A percentile compares a stretch with the other conserved stretches of the same genome.
Conservation (phyloP, 2,329 filamentous ascomycete genomes). For the Beauveria varroae region DNA sequence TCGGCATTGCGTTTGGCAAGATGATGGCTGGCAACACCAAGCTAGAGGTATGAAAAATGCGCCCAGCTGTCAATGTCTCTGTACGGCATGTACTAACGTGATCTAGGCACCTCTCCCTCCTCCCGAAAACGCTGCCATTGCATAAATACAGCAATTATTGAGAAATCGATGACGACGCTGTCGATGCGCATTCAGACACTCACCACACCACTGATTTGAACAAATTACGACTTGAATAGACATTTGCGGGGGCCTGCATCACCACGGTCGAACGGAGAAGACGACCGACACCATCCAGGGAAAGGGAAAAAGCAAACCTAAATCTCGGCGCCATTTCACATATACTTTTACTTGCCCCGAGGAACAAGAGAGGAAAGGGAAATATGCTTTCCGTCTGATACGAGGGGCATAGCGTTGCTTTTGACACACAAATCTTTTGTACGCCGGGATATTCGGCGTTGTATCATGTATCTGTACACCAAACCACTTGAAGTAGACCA, state of each 20-base stretch:
- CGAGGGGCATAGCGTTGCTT: conserved; percentile 11
- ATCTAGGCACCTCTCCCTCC: conserved; percentile 21
- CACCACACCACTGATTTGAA: conserved; percentile 9
- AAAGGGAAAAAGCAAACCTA: background rate
- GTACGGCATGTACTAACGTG: conserved; percentile 11
- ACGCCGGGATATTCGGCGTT: conserved; percentile 9
- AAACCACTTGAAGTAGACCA: conserved; percentile 8
- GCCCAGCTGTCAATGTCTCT: too few relatives aligned
- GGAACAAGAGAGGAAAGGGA: background rate
- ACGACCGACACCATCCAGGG: background rate
- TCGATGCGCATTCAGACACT: conserved; percentile 1
- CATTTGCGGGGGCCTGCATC: background rate
- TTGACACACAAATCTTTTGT: conserved; percentile 5
- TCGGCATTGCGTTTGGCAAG: conserved; percentile 90
- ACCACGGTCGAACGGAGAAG: background rate
- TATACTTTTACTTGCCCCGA: conserved; percentile 4
- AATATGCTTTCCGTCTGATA: background rate
- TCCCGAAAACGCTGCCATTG: conserved; percentile 22
- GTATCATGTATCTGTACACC: conserved; percentile 11
- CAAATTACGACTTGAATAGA: conserved; percentile 10
- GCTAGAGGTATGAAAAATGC: conserved; percentile 52
- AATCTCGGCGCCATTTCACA: conserved; percentile 3
- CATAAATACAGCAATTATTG: conserved; percentile 16
- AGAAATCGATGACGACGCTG: background rate
- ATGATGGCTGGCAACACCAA: conserved; percentile 88